Base-by-base conservation (phyloP, 2,329 filamentous ascomycete species). In the Fusarium equiseti region DNA sequence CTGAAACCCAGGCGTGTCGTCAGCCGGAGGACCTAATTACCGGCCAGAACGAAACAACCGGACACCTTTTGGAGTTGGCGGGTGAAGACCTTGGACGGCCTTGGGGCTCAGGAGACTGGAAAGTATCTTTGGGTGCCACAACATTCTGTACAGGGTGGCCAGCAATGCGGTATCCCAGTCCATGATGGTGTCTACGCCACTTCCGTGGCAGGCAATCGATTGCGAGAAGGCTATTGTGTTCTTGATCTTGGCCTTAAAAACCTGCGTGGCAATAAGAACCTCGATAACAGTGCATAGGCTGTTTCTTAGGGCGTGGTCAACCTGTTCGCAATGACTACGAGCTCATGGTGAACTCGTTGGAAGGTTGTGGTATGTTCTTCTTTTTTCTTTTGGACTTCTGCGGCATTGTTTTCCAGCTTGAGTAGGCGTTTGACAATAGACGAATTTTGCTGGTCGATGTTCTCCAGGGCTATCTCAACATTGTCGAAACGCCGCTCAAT, bases 1-100 rank as follows among this genome's bases (percentile, higher is more conserved):
- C 29, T 1, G 1, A 2, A 31, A 2, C 0, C 12, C 1, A 31
- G 32, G 32, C 8, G 5, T 0, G 16, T 9, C 18, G 3, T 38
- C 35, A n/a, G 35, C 18, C 35, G 0, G 16, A n/a, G 5, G 16
- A 38, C 2, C 0, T 38, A 0, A 38, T 38, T 0, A n/a, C 35
- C 1, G 35, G 18, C 16, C 16, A 38, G 3, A 38, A 38, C 5
- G 9, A 38, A 11, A 38, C 16, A 38, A 18, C 35, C 16, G 35
- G 35, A 38, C 35, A 38, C 35, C 16, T 38, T 38, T 38, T 38
- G 35, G 9, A n/a, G 18, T n/a, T 38, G 35, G 16, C 18, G 35
- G 35, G 35, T 6, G 18, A 38, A 11, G 35, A 38, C 10, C 35
- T 38, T 29, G 11, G 35, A 38, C 10, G 16, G 18, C 1, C 10